Conservation (phyloP, 1,284 basidiomycete species). For the Cystobasidiaceae sp. region DNA sequence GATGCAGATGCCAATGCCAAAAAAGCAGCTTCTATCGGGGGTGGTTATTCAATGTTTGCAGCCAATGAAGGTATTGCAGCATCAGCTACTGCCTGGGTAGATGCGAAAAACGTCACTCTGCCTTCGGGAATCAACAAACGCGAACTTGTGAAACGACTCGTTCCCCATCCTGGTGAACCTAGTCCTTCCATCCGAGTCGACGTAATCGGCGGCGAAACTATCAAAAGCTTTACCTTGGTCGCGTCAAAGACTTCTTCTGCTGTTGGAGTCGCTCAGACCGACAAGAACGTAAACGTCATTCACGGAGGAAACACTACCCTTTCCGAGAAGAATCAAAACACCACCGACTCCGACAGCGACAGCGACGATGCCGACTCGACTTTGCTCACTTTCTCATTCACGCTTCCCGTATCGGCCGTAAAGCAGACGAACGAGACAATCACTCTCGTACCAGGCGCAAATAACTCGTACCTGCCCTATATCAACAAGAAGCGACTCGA, state of each 20-base stretch:
- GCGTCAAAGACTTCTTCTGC: neutral
- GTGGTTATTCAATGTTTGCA: conserved; percentile 5
- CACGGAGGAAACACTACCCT: neutral
- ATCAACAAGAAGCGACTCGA: conserved; percentile 5
- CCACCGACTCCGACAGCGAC: neutral
- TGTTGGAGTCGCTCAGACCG: conserved; percentile 10
- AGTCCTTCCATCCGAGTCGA: conserved; percentile 10
- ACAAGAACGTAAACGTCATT: conserved; percentile 18
- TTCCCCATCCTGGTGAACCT: conserved; percentile 22
- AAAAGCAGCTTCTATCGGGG: conserved; percentile 3
- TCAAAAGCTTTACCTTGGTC: conserved; percentile 18
- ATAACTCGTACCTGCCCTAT: conserved; percentile 12
- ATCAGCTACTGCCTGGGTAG: conserved; percentile 10
- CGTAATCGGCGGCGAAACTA: conserved; percentile 9
- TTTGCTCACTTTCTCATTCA: conserved; percentile 13
- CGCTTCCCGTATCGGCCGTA: conserved; percentile 4
- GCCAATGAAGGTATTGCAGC: conserved; percentile 10
- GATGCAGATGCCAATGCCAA: neutral
- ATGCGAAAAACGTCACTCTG: conserved; percentile 15
- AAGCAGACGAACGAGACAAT: conserved; percentile 2
- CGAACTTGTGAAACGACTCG: conserved; percentile 3
- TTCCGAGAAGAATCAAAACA: neutral
- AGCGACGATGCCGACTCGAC: neutral
- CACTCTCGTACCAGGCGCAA: conserved; percentile 7
- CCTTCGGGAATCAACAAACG: neutral